phyloP scores from a whole-genome alignment of 2,329 filamentous ascomycete species.

The Calonectria hawksworthii region DNA sequence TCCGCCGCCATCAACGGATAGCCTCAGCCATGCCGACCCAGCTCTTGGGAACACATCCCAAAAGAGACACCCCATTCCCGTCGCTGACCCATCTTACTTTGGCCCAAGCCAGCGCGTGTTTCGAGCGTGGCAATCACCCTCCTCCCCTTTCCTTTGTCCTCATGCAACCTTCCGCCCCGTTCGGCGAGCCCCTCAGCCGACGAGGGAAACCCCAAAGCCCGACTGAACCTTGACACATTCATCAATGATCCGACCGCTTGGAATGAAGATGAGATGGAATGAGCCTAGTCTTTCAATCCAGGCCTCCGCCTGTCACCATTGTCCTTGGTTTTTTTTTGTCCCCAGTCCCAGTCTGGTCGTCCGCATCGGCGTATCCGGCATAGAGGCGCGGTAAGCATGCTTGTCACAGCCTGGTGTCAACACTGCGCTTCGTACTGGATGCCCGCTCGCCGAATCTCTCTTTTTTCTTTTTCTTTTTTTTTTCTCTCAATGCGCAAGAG shows the following conservation, averaged over 20 bases:
- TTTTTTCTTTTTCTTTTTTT: neutral
- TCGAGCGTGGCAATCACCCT: slow-evolving; percentile 34
- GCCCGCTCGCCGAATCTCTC: neutral
- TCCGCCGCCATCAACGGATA: slow-evolving; percentile 52
- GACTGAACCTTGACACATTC: slow-evolving; percentile 29
- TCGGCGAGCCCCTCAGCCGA: slow-evolving; percentile 21
- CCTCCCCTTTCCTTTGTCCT: slow-evolving; percentile 28
- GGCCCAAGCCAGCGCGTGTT: neutral
- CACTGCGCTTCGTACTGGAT: neutral
- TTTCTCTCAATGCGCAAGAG: slow-evolving; percentile 3
- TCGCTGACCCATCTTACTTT: slow-evolving; percentile 34
- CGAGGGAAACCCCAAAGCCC: slow-evolving; percentile 22
- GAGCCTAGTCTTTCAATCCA: neutral
- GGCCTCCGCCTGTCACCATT: slow-evolving; percentile 21
- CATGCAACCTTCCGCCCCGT: slow-evolving; percentile 16
- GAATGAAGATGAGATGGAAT: slow-evolving; percentile 42
- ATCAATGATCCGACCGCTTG: slow-evolving; percentile 37
- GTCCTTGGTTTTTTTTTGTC: neutral
- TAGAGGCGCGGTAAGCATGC: slow-evolving; percentile 4
- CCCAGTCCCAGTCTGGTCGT: slow-evolving; percentile 16
- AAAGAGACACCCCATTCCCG: slow-evolving; percentile 47
- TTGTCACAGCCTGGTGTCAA: neutral
- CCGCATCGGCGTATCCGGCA: slow-evolving; percentile 20
- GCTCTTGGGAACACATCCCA: slow-evolving; percentile 46
- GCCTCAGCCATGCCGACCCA: slow-evolving; percentile 52